Evolutionary conservation across 108 stramenopile genomes (phyloP).

Genomic region (Pseudonitzschia multistriata): DNA sequence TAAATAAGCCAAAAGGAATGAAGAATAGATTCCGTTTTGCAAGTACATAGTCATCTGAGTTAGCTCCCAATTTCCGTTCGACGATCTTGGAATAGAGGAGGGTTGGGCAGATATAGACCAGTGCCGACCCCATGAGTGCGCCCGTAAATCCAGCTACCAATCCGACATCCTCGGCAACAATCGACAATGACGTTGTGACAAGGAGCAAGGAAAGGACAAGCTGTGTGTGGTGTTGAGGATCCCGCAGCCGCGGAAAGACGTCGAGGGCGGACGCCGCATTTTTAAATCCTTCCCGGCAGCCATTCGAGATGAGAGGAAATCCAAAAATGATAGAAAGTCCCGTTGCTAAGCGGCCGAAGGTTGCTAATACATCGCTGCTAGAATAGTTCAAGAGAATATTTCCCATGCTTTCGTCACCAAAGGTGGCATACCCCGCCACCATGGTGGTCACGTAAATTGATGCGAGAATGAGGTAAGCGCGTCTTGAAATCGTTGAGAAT

Average conservation of each 20-base stretch:
- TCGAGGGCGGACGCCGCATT: conserved; percentile 17
- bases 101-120: conserved; percentile 48
- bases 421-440: conserved; percentile 40
- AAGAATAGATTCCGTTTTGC: conserved; percentile 26
- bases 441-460: conserved; percentile 29
- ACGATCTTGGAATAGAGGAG: conserved; percentile 33
- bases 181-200: conserved; percentile 20
- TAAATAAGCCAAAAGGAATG: conserved; percentile 43
- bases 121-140: conserved; percentile 32
- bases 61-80: conserved; percentile 9
- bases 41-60: conserved; percentile 29
- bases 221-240: conserved; percentile 20
- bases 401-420: conserved; percentile 44
- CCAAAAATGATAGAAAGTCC: conserved; percentile 44
- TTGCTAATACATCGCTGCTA: conserved; percentile 32
- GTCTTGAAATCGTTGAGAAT: conserved; percentile 24
- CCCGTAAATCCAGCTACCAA: conserved; percentile 39
- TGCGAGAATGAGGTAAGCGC: conserved; percentile 32
- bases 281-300: conserved; percentile 31
- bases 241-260: neutral
- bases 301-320: conserved; percentile 41
- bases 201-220: conserved; percentile 30
- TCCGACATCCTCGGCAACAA: conserved; percentile 26
- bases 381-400: conserved; percentile 50
- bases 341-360: conserved; percentile 36